Percentiles rank a stretch among this genome's conserved stretches.
Conservation (phyloP, 1,284 basidiomycete species). For the Paramarasmius palmivorus region DNA sequence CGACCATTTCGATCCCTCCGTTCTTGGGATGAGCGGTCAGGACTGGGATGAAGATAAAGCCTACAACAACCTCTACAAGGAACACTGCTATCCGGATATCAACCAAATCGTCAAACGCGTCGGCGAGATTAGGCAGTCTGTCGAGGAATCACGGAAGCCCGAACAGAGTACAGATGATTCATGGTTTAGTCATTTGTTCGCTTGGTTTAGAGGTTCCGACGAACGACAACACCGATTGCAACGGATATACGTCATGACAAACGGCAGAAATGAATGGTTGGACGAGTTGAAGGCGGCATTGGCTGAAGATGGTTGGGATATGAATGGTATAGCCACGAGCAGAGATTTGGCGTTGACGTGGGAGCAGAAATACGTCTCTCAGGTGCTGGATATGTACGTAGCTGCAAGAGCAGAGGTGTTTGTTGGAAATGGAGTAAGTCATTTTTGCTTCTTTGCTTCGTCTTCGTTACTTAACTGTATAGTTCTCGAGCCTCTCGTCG, state of each 20-base stretch:
- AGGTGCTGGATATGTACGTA: conserved; percentile 46
- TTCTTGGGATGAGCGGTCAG: conserved; percentile 18
- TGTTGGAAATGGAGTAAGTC: conserved; percentile 46
- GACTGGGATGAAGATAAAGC: conserved; percentile 17
- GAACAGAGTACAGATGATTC: too few species aligned
- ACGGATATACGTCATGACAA: conserved; percentile 57
- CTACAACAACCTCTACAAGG: conserved; percentile 29
- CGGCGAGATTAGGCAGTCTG: conserved; percentile 31
- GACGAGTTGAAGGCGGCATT: conserved; percentile 43
- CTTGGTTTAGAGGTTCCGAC: conserved; percentile 10
- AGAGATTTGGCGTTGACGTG: conserved; percentile 35
- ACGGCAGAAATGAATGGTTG: conserved; percentile 48
- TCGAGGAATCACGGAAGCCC: not conserved
- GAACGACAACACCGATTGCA: conserved; percentile 13
- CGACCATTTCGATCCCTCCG: conserved; percentile 34
- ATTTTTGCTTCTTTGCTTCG: not conserved
- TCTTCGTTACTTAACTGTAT: conserved; percentile 1
- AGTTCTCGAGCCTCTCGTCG: conserved; percentile 62
- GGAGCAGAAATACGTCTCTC: conserved; percentile 39
- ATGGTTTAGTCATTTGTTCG: too few species aligned
- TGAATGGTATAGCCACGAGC: conserved; percentile 30
- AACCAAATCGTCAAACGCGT: conserved; percentile 45
- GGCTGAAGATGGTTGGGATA: conserved; percentile 9
- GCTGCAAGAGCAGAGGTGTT: conserved; percentile 43
- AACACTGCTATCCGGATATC: conserved; percentile 50